Percentiles rank a stretch among this genome's conserved stretches.
These are phyloP conservation scores for Dioscorea dumetorum DNA, from an alignment of 106 monocot genomes.

Conservation along the genomic window DNA sequence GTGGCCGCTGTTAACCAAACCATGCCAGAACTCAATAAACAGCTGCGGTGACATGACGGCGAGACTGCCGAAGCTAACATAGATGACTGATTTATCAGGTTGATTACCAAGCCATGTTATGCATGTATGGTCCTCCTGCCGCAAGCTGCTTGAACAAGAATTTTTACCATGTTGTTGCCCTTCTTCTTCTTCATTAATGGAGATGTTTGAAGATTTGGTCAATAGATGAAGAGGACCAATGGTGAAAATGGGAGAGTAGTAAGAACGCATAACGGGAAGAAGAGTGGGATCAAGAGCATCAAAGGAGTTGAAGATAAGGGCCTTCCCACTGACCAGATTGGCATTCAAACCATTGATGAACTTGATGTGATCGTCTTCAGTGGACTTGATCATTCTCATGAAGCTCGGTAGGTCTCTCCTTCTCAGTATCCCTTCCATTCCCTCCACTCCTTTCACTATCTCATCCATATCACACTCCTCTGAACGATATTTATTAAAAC, in stretches of 20 bases:
- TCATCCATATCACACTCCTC: constrained; percentile 24
- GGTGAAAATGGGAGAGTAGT: constrained; percentile 17
- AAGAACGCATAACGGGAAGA: constrained; percentile 14
- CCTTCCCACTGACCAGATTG: background rate
- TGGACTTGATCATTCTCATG: constrained; percentile 6
- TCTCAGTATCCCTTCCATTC: constrained; percentile 35
- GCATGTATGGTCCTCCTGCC: constrained; percentile 16
- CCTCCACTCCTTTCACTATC: constrained; percentile 16
- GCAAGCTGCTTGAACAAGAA: background rate
- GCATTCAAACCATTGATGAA: background rate
- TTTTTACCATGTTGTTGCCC: too few species aligned
- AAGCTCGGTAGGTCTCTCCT: constrained; percentile 35
- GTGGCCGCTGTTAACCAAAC: constrained; percentile 28
- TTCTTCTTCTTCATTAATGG: too few species aligned
- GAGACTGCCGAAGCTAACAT: constrained; percentile 46
- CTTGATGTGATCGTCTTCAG: constrained; percentile 11
- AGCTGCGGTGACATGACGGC: constrained; percentile 14
- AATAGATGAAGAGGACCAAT: constrained; percentile 24
- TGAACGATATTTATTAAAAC: background rate
- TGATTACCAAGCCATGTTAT: constrained; percentile 23
- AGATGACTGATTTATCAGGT: constrained; percentile 37
- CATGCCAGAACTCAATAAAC: constrained; percentile 33
- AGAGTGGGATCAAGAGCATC: constrained; percentile 16
- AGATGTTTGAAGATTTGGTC: too few species aligned
- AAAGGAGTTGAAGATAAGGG: constrained; percentile 26